Conservation (phyloP, 2,329 filamentous ascomycete genomes). For the Camillea tinctor region DNA sequence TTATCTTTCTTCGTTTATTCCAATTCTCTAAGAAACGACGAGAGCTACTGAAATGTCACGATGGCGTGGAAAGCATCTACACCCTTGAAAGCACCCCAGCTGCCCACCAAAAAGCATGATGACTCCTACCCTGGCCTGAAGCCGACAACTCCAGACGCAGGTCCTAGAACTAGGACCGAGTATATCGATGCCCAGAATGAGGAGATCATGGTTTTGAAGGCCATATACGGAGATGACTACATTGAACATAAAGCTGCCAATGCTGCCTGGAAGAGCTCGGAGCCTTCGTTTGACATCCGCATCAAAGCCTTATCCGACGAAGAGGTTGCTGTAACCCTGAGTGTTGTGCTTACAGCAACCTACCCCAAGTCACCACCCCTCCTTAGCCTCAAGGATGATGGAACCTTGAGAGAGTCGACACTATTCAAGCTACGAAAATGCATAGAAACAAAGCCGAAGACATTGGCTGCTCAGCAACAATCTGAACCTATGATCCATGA, state of each 20-base stretch:
- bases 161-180: conserved; percentile 55
- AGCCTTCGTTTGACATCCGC: conserved; percentile 78
- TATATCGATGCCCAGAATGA: conserved; percentile 86
- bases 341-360: conserved; percentile 80
- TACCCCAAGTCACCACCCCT: conserved; percentile 84
- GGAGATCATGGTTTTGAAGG: conserved; percentile 79
- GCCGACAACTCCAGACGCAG: conserved; percentile 40
- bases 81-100: conserved; percentile 48
- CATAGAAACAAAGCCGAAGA: conserved; percentile 56
- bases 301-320: conserved; percentile 73
- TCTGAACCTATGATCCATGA: conserved; percentile 60
- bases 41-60: conserved; percentile 29
- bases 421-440: conserved; percentile 67
- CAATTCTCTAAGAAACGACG: conserved; percentile 17
- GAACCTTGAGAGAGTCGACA: conserved; percentile 67
- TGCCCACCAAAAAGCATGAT: conserved; percentile 41
- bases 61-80: conserved; percentile 55
- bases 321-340: conserved; percentile 69
- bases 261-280: conserved; percentile 87
- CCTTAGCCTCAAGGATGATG: conserved; percentile 64
- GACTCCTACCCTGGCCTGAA: conserved; percentile 53
- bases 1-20: conserved; percentile 34
- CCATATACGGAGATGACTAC: conserved; percentile 90
- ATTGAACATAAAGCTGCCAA: conserved; percentile 67
- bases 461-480: conserved; percentile 51